Evolutionary conservation across 1,284 basidiomycete species (phyloP), one percentile per base, ranked within the genome.

Genomic region (Cryptococcus hybrid): DNA sequence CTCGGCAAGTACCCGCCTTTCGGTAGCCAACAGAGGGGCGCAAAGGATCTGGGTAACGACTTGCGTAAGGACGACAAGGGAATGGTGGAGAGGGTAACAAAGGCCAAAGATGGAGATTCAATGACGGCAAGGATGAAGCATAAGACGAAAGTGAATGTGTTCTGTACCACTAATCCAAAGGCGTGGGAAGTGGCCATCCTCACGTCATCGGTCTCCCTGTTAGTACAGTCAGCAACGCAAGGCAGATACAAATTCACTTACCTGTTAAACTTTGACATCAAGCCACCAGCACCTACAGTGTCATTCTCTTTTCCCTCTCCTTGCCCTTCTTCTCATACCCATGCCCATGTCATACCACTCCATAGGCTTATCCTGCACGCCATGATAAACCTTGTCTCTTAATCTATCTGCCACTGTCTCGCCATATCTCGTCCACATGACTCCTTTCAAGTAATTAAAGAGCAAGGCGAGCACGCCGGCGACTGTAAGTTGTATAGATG

Each of bases 231-330:
- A 45, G 15, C 36, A 12, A 34, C 24, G 3, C 15, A 50, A 15
- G 37, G 15, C 15, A 37, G 9, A 18, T 30, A 42, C 3, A 2
- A 7, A 79, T 12, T 30, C 24, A 24, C 85, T 67, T 62, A 91
- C 93, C 86, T 86, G 34, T 89, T 85, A 73, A 97, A 97, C 72
- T 92, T 91, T 53, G 90, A 86, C 92, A 97, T 96, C 47, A 97
- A 81, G 15, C 94, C 94, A 57, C 89, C 94, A 50, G 92, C 90
- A 59, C 92, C 91, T 54, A 88, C 78, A 39, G 84, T 82, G 46
- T 83, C 82, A 43, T 82, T 80, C 15, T 70, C 65, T 44, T 75
- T 68, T 2, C 62, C 63, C 30, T 82, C 80, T 30, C 81, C 81
- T 47, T 67, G 65, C 56, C 79, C 77, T 12, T 80, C 77, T 44